Percentiles rank a stretch among this genome's conserved stretches.
phyloP scores from a whole-genome alignment of 2,329 filamentous ascomycete species.

The Cladosporium sp. region DNA sequence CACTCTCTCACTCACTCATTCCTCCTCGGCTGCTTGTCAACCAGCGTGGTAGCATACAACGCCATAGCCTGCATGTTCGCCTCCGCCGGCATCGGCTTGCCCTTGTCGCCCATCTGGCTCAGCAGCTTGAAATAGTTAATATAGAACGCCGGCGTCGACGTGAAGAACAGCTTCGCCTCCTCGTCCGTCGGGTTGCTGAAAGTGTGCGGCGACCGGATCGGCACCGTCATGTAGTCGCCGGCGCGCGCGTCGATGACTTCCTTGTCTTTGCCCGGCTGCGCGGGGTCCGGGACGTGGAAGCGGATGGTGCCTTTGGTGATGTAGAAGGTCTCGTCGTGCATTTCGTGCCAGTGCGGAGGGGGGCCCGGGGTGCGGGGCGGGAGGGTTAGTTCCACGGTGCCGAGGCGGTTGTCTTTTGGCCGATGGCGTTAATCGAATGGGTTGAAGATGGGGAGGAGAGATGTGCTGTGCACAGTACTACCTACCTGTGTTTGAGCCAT shows the following conservation, averaged over 20 bases:
- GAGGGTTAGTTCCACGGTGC: constrained; percentile 51
- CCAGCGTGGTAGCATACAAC: constrained; percentile 52
- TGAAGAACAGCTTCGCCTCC: constrained; percentile 58
- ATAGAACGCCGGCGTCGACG: constrained; percentile 58
- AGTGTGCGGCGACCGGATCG: constrained; percentile 56
- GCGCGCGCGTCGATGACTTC: constrained; percentile 49
- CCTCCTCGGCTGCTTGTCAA: constrained; percentile 41
- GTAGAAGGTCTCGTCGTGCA: constrained; percentile 61
- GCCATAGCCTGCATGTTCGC: constrained; percentile 52
- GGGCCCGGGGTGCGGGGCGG: constrained; percentile 50
- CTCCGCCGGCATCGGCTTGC: constrained; percentile 50
- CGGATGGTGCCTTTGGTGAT: constrained; percentile 54
- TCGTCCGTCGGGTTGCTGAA: constrained; percentile 58
- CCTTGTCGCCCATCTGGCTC: constrained; percentile 46
- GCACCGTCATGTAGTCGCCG: constrained; percentile 58
- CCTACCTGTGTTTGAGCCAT: constrained; percentile 53
- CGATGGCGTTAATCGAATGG: too few species aligned
- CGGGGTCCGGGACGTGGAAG: constrained; percentile 48
- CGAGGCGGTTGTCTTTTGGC: constrained; percentile 54
- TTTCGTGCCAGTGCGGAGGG: constrained; percentile 56
- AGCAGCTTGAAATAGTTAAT: constrained; percentile 60
- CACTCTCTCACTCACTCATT: constrained; percentile 21
- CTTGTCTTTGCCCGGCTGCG: constrained; percentile 35
- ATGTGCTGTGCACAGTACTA: too few species aligned
- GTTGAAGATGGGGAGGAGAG: too few species aligned